A percentile compares a stretch with the other conserved stretches of the same genome.
These are phyloP conservation scores for Conringia planisiliqua DNA, from an alignment of 345 rosid species.

Conservation along the genomic window DNA sequence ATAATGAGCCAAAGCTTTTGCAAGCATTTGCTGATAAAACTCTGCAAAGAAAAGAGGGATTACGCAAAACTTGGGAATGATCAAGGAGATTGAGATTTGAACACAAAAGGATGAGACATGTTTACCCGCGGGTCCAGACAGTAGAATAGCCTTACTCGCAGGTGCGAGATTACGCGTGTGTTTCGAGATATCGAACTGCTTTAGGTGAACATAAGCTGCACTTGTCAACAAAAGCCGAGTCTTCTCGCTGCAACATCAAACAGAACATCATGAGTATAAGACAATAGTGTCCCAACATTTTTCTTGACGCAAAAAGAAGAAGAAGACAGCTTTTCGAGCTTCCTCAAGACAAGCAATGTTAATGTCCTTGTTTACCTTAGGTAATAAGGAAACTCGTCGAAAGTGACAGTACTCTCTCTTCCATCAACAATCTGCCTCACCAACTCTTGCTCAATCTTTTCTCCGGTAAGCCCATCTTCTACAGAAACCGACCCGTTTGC, in stretches of 20 bases:
- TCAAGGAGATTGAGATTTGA: background rate
- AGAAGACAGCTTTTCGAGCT: background rate
- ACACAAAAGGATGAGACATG: background rate
- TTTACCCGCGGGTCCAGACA: slow-evolving; percentile 92
- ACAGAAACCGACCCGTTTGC: slow-evolving; percentile 36
- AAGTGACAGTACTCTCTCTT: slow-evolving; percentile 55
- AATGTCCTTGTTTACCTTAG: slow-evolving; percentile 48
- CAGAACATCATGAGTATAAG: background rate
- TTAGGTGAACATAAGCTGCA: slow-evolving; percentile 84
- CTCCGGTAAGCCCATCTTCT: slow-evolving; percentile 40
- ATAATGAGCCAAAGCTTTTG: slow-evolving; percentile 82
- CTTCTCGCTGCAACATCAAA: slow-evolving; percentile 55
- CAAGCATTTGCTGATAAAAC: slow-evolving; percentile 88
- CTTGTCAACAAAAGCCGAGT: slow-evolving; percentile 71
- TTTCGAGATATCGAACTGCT: slow-evolving; percentile 76
- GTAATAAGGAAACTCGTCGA: slow-evolving; percentile 86
- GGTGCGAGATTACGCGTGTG: slow-evolving; percentile 94
- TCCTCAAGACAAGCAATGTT: background rate
- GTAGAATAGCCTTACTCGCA: slow-evolving; percentile 81
- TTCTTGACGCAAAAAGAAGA: background rate
- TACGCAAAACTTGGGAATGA: background rate
- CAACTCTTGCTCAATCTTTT: slow-evolving; percentile 86
- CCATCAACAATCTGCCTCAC: slow-evolving; percentile 72
- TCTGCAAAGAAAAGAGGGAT: slow-evolving; percentile 44
- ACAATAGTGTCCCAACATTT: background rate